phyloP scores from a whole-genome alignment of 805 yeast species.

The Komagataella pastoris region DNA sequence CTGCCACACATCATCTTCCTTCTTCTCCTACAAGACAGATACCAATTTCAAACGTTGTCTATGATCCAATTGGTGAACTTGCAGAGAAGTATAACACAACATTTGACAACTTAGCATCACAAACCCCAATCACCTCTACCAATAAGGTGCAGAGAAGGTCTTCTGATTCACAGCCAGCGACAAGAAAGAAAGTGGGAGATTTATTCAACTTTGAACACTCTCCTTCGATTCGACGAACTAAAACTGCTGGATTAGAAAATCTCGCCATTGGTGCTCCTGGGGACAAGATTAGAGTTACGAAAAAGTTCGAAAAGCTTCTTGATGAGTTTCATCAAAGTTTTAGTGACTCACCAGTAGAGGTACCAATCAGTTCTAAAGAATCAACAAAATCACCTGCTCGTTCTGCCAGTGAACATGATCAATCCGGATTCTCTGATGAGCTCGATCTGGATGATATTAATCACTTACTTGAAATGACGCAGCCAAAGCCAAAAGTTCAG shows the following conservation, averaged over 20 bases:
- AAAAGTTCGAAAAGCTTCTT: neutral
- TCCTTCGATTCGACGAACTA: conserved; percentile 3
- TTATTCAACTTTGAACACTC: neutral
- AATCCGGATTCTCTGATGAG: conserved; percentile 14
- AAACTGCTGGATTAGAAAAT: conserved; percentile 4
- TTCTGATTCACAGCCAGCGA: neutral
- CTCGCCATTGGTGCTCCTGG: neutral
- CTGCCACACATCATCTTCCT: conserved; percentile 11
- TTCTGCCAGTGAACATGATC: neutral
- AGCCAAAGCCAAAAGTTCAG: conserved; percentile 1
- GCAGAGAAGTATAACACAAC: conserved; percentile 29
- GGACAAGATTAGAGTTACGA: neutral
- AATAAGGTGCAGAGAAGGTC: neutral
- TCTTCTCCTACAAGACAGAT: conserved; percentile 29
- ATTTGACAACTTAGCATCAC: conserved; percentile 11
- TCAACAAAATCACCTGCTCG: neutral
- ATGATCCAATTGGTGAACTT: conserved; percentile 12
- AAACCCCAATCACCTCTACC: neutral
- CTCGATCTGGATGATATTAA: conserved; percentile 17
- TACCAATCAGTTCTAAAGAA: neutral
- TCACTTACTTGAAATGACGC: conserved; percentile 3
- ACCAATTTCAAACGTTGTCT: conserved; percentile 4
- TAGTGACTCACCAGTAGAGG: neutral
- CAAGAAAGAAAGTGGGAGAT: neutral
- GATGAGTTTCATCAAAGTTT: too few relatives aligned